phyloP scores from a whole-genome alignment of 441 rosid species.

The Eutrema salsugineum region DNA sequence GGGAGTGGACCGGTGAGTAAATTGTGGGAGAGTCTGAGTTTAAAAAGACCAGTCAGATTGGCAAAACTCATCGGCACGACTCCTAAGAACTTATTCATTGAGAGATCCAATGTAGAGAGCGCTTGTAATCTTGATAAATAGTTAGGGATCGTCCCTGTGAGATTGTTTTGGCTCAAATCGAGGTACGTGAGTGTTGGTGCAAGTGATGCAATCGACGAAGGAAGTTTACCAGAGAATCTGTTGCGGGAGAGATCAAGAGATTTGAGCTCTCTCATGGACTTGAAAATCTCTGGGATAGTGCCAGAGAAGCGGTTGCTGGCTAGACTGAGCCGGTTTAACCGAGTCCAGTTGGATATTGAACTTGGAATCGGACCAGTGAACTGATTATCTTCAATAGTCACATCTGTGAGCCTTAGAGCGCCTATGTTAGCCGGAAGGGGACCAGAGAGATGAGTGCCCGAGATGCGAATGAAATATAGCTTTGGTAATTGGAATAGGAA shows the following conservation, averaged over 20 bases:
- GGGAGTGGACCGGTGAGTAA: constrained; percentile 59
- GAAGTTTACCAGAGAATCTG: constrained; percentile 48
- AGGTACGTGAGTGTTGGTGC: constrained; percentile 40
- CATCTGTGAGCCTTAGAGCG: too few relatives aligned
- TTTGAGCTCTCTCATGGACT: constrained; percentile 40
- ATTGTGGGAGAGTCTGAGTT: constrained; percentile 63
- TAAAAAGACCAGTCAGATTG: constrained; percentile 63
- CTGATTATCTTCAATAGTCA: too few relatives aligned
- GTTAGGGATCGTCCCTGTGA: constrained; percentile 52
- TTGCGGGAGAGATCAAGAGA: constrained; percentile 41
- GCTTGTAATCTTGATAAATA: constrained; percentile 49
- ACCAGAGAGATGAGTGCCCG: too few relatives aligned
- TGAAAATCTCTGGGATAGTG: constrained; percentile 45
- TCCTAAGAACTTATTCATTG: constrained; percentile 47
- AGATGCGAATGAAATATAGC: too few relatives aligned
- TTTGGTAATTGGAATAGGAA: constrained; percentile 44
- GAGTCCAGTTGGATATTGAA: constrained; percentile 46
- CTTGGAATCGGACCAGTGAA: constrained; percentile 59
- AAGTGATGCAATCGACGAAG: constrained; percentile 43
- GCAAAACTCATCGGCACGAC: constrained; percentile 49
- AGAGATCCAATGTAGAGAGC: constrained; percentile 61
- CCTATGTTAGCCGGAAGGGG: constrained; percentile 47
- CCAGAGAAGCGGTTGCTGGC: constrained; percentile 55
- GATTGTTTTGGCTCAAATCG: constrained; percentile 50
- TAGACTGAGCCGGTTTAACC: constrained; percentile 26